Evolutionary conservation across 148 eudicot species (phyloP).

Genomic region (Cornus florida): DNA sequence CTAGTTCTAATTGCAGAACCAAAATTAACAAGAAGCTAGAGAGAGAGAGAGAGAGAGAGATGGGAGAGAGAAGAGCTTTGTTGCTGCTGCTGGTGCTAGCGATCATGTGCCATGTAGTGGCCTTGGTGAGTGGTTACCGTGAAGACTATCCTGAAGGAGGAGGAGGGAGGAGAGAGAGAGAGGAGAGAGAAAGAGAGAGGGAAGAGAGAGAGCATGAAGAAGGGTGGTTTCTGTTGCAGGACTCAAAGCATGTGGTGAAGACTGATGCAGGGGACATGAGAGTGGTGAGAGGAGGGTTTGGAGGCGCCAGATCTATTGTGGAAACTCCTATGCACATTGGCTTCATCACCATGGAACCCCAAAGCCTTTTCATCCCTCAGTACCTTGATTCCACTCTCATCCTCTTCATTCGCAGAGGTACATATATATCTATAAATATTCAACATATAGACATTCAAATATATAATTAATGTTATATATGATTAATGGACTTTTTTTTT

Average conservation of each 20-base stretch:
- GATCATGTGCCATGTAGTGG: slow-evolving; percentile 24
- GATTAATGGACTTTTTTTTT: no score
- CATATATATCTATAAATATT: no score
- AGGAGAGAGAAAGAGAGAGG: slow-evolving; percentile 20
- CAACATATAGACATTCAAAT: no score
- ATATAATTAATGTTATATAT: no score
- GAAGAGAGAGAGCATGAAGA: slow-evolving; percentile 17
- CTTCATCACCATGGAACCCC: slow-evolving; percentile 86
- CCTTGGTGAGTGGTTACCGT: slow-evolving; percentile 12
- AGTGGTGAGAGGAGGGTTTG: slow-evolving; percentile 41
- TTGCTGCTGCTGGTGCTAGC: slow-evolving; percentile 29
- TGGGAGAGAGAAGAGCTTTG: slow-evolving; percentile 25
- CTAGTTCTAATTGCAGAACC: not conserved
- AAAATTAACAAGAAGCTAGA: not conserved
- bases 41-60: not conserved
- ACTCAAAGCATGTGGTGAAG: slow-evolving; percentile 49
- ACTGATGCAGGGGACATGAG: slow-evolving; percentile 82
- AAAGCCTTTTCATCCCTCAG: slow-evolving; percentile 16
- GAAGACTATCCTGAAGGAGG: not conserved
- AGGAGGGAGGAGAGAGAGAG: slow-evolving; percentile 8
- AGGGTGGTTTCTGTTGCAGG: slow-evolving; percentile 46
- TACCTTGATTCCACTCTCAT: not conserved
- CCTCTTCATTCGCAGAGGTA: slow-evolving; percentile 42
- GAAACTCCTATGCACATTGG: slow-evolving; percentile 64
- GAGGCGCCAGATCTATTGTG: slow-evolving; percentile 1